These are phyloP conservation scores for Pseudogymnoascus sp. DNA, from an alignment of 2,329 filamentous ascomycete species.

Conservation along the genomic window DNA sequence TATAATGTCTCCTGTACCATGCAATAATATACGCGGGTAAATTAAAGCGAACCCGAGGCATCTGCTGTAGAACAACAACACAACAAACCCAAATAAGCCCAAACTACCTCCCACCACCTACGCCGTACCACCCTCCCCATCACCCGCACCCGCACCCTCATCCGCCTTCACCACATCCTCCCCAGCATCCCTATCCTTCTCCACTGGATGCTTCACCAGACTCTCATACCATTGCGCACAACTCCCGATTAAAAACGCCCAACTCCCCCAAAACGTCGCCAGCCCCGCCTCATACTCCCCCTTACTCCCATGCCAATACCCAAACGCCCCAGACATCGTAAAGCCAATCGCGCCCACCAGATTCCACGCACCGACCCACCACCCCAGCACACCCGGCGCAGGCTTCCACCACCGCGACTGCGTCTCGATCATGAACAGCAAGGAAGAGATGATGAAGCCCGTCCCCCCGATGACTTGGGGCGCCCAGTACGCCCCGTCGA, in stretches of 20 bases:
- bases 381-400: conserved; percentile 48
- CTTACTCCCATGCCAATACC: conserved; percentile 37
- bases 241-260: conserved; percentile 43
- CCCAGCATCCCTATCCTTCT: conserved; percentile 22
- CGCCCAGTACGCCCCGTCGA: conserved; percentile 53
- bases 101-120: not conserved
- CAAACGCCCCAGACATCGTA: conserved; percentile 51
- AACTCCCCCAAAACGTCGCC: conserved; percentile 42
- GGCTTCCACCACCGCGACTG: conserved; percentile 57
- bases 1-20: too few species aligned
- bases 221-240: conserved; percentile 42
- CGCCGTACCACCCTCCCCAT: not conserved
- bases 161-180: conserved; percentile 11
- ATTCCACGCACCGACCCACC: conserved; percentile 63
- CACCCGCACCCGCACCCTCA: not conserved
- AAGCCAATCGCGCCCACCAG: conserved; percentile 56
- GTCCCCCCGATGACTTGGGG: conserved; percentile 54
- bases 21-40: not conserved
- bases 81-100: not conserved
- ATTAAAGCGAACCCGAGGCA: not conserved
- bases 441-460: conserved; percentile 52
- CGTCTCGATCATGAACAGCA: conserved; percentile 59
- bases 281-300: conserved; percentile 42
- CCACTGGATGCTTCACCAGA: conserved; percentile 40
- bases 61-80: not conserved